Percentiles rank a stretch among this genome's conserved stretches.
Conservation (phyloP, 306 rosid genomes). For the Arachis hypogaea region DNA sequence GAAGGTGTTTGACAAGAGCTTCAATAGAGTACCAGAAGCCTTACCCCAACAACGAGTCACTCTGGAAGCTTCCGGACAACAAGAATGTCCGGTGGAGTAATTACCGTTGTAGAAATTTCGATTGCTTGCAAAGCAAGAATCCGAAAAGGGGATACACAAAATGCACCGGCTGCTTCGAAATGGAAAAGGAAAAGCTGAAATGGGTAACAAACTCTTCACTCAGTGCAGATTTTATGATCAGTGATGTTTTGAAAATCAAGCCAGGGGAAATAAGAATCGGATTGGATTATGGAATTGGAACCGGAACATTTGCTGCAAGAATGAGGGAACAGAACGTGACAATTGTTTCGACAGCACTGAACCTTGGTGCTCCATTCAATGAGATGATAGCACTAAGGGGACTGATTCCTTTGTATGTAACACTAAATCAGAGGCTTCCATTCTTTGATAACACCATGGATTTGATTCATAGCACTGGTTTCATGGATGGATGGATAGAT, state of each 20-base stretch:
- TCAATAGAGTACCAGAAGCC: slow-evolving; percentile 79
- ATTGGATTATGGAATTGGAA: slow-evolving; percentile 74
- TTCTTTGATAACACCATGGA: slow-evolving; percentile 92
- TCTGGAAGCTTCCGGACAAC: slow-evolving; percentile 73
- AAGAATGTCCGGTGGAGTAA: slow-evolving; percentile 92
- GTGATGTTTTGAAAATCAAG: slow-evolving; percentile 56
- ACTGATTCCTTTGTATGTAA: slow-evolving; percentile 71
- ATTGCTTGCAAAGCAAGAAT: slow-evolving; percentile 75
- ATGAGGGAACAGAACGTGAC: slow-evolving; percentile 87
- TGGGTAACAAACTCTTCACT: slow-evolving; percentile 73
- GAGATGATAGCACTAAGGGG: slow-evolving; percentile 91
- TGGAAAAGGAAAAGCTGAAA: slow-evolving; percentile 86
- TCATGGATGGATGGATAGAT: slow-evolving; percentile 94
- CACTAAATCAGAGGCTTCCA: slow-evolving; percentile 81
- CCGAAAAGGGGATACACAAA: slow-evolving; percentile 72
- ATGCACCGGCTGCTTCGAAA: slow-evolving; percentile 83
- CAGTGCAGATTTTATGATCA: slow-evolving; percentile 54
- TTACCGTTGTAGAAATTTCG: slow-evolving; percentile 77
- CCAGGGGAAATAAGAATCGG: slow-evolving; percentile 81
- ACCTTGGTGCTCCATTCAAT: slow-evolving; percentile 93
- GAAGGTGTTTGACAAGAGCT: slow-evolving; percentile 87
- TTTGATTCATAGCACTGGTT: slow-evolving; percentile 76
- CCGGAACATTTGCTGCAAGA: slow-evolving; percentile 93
- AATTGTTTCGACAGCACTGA: slow-evolving; percentile 74
- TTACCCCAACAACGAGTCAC: slow-evolving; percentile 72